phyloP scores from a whole-genome alignment of 306 rosid species.

The Sophora flavescens region DNA sequence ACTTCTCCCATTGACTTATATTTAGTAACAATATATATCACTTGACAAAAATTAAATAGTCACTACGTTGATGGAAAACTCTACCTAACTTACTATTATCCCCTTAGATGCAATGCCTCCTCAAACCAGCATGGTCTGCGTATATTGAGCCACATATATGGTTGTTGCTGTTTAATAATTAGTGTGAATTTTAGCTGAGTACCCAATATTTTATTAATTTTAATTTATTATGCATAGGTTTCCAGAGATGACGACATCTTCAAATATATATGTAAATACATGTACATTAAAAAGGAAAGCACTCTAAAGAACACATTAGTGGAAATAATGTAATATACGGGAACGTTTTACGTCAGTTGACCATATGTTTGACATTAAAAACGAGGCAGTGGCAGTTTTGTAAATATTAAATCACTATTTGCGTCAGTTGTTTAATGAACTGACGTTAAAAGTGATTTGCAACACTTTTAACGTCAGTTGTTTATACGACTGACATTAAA shows the following conservation, averaged over 20 bases:
- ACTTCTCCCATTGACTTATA: conserved; percentile 49
- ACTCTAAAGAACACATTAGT: neutral
- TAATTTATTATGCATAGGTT: conserved; percentile 31
- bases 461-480: too few relatives aligned
- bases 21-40: conserved; percentile 21
- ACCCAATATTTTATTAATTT: conserved; percentile 31
- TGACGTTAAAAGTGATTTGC: too few relatives aligned
- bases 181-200: neutral
- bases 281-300: neutral
- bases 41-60: conserved; percentile 16
- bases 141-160: conserved; percentile 5
- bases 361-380: too few relatives aligned
- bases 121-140: conserved; percentile 32
- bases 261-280: neutral
- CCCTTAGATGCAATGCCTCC: conserved; percentile 6
- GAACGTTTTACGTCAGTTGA: too few relatives aligned
- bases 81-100: conserved; percentile 42
- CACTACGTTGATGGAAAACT: conserved; percentile 42
- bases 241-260: conserved; percentile 25
- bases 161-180: conserved; percentile 10
- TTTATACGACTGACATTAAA: too few relatives aligned
- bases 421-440: too few relatives aligned
- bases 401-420: too few relatives aligned
- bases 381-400: too few relatives aligned
- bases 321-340: too few relatives aligned